Evolutionary conservation across 306 rosid genomes (phyloP), one percentile per base, ranked within the genome.

Genomic region (Gastrolobium bilobum): DNA sequence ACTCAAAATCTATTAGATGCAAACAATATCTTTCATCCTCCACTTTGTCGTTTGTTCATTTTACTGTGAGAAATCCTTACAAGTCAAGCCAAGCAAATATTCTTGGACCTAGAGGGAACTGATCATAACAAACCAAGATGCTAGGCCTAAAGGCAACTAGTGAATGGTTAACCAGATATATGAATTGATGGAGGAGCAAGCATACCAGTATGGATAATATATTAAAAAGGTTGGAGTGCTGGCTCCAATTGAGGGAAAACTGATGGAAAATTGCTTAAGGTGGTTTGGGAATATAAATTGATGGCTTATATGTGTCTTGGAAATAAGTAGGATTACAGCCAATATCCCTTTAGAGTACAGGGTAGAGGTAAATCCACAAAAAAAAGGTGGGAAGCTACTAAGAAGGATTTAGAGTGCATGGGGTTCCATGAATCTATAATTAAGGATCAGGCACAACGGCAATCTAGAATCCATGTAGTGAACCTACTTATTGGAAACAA

Each of bases 381-480:
- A 29, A 42, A 73, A 10, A 9, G 43, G 37, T n/a, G 56, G 57
- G 75, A 66, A 40, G 39, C 46, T n/a, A 11, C 1, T 53, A 37
- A 52, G 37, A 9, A 52, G 15, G 39, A 71, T 42, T 56, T 39
- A 34, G 20, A 33, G 42, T 37, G 46, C 20, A 60, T 39, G 11
- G 14, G 2, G 9, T 31, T 46, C 61, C 34, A 29, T 47, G 14
- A 59, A 74, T 47, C 10, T 74, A 31, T n/a, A 13, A 60, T 26
- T 10, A 39, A 35, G 20, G 26, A 40, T 30, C 35, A 51, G 29
- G 66, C 20, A 13, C 53, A 39, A 29, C 6, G 30, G 3, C 46
- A 65, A 65, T 39, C 51, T 77, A 65, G 35, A 65, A 30, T 13
- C 47, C 44, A 52, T 40, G 57, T 30, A 47, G 57, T 26, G 35